These are phyloP conservation scores for Tuber brumale DNA, from an alignment of 495 filamentous ascomycete species.

Conservation along the genomic window DNA sequence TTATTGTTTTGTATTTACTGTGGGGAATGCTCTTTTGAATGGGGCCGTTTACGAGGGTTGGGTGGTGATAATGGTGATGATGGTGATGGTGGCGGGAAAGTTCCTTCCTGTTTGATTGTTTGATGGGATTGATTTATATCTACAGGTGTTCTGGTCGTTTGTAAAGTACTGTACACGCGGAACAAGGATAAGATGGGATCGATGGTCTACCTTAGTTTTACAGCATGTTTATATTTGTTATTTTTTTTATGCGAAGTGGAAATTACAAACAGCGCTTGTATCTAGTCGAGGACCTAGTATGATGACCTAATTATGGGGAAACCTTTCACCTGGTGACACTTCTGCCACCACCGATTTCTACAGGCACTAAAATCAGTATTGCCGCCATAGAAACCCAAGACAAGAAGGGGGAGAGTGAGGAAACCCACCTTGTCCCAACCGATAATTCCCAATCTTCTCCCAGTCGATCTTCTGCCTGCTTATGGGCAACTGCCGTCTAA, in stretches of 20 bases:
- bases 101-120: not conserved
- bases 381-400: not conserved
- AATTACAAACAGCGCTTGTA: not conserved
- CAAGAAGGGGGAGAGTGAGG: not conserved
- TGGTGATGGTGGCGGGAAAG: not conserved
- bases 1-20: slow-evolving; percentile 69
- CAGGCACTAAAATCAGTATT: slow-evolving; percentile 12
- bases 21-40: slow-evolving; percentile 60
- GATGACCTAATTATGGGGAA: not conserved
- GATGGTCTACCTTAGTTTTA: not conserved
- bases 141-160: slow-evolving; percentile 1
- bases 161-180: not conserved
- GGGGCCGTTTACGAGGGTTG: not conserved
- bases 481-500: slow-evolving; percentile 88
- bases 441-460: slow-evolving; percentile 97
- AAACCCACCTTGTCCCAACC: slow-evolving; percentile 60
- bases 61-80: not conserved
- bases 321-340: slow-evolving; percentile 23
- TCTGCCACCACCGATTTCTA: slow-evolving; percentile 46
- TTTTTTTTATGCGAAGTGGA: not conserved
- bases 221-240: not conserved
- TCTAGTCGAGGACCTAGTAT: not conserved
- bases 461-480: slow-evolving; percentile 99
- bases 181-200: not conserved
- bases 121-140: not conserved